These are phyloP conservation scores for Elsinoe fawcettii DNA, from an alignment of 2,329 filamentous ascomycete species.

Conservation along the genomic window DNA sequence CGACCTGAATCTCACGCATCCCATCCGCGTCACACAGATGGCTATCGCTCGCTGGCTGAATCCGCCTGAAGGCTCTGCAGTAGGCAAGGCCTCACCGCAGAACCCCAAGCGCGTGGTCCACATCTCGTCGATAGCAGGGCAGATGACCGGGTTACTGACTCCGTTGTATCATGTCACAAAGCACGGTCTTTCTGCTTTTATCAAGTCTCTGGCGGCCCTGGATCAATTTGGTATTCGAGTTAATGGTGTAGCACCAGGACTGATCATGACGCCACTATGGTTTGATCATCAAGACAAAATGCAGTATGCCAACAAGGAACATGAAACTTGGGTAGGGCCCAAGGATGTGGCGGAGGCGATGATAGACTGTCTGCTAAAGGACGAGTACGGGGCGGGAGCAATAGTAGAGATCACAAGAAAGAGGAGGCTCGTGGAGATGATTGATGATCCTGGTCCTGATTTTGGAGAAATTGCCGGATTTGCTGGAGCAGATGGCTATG, in stretches of 20 bases:
- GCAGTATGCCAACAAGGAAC: constrained; percentile 38
- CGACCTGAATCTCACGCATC: constrained; percentile 44
- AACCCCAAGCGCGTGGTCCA: constrained; percentile 42
- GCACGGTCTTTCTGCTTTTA: constrained; percentile 40
- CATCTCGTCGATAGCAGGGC: constrained; percentile 39
- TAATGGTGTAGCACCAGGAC: constrained; percentile 52
- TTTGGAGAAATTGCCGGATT: constrained; percentile 37
- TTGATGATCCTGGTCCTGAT: constrained; percentile 48
- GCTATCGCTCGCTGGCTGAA: constrained; percentile 41
- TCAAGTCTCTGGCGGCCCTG: constrained; percentile 47
- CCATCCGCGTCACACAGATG: constrained; percentile 41
- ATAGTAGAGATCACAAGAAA: constrained; percentile 51
- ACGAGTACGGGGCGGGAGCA: constrained; percentile 42
- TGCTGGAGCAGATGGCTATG: constrained; percentile 29
- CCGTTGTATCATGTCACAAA: constrained; percentile 42
- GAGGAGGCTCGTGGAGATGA: constrained; percentile 43
- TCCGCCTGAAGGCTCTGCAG: constrained; percentile 21
- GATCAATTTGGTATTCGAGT: constrained; percentile 46
- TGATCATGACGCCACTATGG: constrained; percentile 56
- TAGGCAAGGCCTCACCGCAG: constrained; percentile 27
- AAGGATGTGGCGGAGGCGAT: constrained; percentile 55
- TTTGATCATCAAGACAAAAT: constrained; percentile 55
- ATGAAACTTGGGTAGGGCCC: constrained; percentile 49
- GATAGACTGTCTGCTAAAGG: constrained; percentile 47
- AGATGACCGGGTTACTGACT: constrained; percentile 30